Percentiles rank a stretch among this genome's conserved stretches.
Conservation (phyloP, 805 yeast species). For the Sporopachydermia lactativora region DNA sequence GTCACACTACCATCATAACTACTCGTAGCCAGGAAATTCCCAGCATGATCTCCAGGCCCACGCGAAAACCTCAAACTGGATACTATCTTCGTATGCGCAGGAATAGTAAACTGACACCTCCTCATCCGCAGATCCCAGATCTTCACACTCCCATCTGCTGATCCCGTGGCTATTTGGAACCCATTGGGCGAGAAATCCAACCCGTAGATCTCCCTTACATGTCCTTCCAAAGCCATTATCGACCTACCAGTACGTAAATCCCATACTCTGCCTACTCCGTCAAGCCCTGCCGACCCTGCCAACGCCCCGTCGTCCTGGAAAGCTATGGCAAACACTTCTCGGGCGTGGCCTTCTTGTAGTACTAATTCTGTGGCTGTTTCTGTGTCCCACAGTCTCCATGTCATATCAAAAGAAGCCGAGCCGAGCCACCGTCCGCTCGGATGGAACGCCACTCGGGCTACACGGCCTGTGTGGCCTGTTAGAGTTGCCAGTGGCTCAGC, state of each 20-base stretch:
- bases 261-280: constrained; percentile 65
- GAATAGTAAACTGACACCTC: constrained; percentile 31
- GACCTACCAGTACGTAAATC: constrained; percentile 70
- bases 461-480: constrained; percentile 39
- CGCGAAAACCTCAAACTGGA: constrained; percentile 46
- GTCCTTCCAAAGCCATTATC: constrained; percentile 46
- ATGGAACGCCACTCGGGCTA: constrained; percentile 48
- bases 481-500: constrained; percentile 13
- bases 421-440: constrained; percentile 45
- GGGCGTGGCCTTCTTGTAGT: constrained; percentile 78
- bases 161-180: constrained; percentile 61
- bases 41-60: constrained; percentile 18
- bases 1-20: constrained; percentile 62
- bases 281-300: constrained; percentile 65
- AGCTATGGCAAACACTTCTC: constrained; percentile 46
- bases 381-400: constrained; percentile 85
- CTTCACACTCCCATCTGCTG: constrained; percentile 68
- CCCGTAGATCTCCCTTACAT: constrained; percentile 55
- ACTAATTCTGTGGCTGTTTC: constrained; percentile 33
- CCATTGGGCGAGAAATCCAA: constrained; percentile 72
- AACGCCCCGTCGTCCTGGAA: constrained; percentile 72
- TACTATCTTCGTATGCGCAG: constrained; percentile 64
- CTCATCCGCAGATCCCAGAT: constrained; percentile 75
- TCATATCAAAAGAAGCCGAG: constrained; percentile 67
- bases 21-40: constrained; percentile 39